These are phyloP conservation scores for Neurospora tetraspora DNA, from an alignment of 495 filamentous ascomycete genomes.

Conservation along the genomic window DNA sequence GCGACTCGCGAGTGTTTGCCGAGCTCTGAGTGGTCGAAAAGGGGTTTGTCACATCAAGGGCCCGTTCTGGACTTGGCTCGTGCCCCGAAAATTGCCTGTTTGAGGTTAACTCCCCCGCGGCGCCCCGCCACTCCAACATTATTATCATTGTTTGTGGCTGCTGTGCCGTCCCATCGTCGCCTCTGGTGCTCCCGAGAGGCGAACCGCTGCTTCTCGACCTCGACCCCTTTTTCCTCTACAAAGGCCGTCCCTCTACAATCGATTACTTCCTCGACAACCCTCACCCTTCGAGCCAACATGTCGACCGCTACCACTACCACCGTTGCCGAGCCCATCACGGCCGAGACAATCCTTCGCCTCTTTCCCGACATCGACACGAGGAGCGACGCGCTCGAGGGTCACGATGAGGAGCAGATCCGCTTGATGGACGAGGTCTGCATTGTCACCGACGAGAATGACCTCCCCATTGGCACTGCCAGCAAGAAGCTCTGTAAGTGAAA, in stretches of 20 bases:
- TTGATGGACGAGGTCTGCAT: slow-evolving; percentile 99
- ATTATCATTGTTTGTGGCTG: neutral
- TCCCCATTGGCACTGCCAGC: slow-evolving; percentile 90
- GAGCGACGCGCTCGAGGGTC: slow-evolving; percentile 65
- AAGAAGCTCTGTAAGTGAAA: slow-evolving; percentile 84
- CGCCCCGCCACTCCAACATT: neutral
- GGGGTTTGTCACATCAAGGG: neutral
- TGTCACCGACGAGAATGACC: slow-evolving; percentile 83
- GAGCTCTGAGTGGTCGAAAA: neutral
- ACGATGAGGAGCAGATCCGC: slow-evolving; percentile 95
- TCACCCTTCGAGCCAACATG: slow-evolving; percentile 13
- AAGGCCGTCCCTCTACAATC: neutral
- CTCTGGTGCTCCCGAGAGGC: neutral
- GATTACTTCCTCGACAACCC: neutral
- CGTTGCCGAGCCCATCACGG: slow-evolving; percentile 52
- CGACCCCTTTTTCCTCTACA: neutral
- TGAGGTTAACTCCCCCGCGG: neutral
- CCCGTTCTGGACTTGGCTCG: neutral
- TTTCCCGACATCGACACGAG: slow-evolving; percentile 96
- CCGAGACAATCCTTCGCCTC: slow-evolving; percentile 74
- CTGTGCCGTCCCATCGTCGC: neutral
- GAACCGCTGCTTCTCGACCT: neutral
- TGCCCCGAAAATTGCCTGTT: neutral
- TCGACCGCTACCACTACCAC: slow-evolving; percentile 29
- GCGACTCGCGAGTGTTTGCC: neutral